Evolutionary conservation across 768 basidiomycete genomes (phyloP).

Genomic region (Russula earlei): DNA sequence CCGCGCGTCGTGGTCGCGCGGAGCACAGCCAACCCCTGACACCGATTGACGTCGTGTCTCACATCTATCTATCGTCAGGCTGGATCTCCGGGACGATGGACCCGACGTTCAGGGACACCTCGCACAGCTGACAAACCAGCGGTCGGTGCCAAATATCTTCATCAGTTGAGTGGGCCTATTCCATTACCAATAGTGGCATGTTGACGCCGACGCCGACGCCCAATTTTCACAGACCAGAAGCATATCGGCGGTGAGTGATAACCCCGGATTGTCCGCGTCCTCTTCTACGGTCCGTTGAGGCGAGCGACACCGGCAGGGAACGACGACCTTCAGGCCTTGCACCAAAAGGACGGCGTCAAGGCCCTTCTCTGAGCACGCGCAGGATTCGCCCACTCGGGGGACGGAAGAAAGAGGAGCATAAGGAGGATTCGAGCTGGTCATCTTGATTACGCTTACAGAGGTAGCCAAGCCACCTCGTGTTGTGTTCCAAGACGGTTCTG

Average conservation of each 20-base stretch:
- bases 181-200: background rate
- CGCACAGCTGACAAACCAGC: conserved; percentile 48
- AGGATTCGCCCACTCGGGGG: background rate
- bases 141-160: conserved; percentile 72
- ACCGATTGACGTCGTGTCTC: too few species aligned
- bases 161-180: conserved; percentile 52
- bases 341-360: conserved; percentile 10
- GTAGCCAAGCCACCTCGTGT: too few species aligned
- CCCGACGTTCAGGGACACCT: conserved; percentile 59
- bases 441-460: background rate
- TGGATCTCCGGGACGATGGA: conserved; percentile 53
- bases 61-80: conserved; percentile 32
- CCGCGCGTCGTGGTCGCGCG: background rate
- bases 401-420: background rate
- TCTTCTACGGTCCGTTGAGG: too few species aligned
- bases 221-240: conserved; percentile 32
- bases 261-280: background rate
- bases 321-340: conserved; percentile 14
- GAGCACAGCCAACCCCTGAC: background rate
- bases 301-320: conserved; percentile 5
- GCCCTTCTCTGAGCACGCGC: conserved; percentile 4
- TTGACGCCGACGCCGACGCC: background rate
- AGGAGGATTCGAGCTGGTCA: background rate
- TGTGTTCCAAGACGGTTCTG: too few species aligned
- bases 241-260: conserved; percentile 47